Evolutionary conservation across 106 monocot species (phyloP), one percentile per base, ranked within the genome.

Genomic region (Triglochin maritima): DNA sequence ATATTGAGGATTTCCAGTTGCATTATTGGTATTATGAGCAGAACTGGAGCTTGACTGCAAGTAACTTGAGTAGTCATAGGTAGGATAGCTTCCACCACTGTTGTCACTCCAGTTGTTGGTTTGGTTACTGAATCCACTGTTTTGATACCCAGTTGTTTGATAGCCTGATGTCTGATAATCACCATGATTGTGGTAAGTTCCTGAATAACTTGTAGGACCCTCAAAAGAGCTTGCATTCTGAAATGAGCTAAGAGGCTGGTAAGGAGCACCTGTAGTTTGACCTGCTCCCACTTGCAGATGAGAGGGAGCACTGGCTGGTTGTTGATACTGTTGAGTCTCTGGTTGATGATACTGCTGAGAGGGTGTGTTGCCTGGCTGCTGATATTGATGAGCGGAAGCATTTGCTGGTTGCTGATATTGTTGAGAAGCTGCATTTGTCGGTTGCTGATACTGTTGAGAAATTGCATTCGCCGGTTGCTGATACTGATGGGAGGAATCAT

Each of bases 221-320:
- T 70, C 73, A 82, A 74, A 84, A 79, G 84, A 75, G 70, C 71
- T 85, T 83, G 94, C 78, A 87, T 95, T 87, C 83, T 87, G 94
- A 90, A 90, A 95, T 87, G 92, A 87, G 84, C 76, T 91, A 89
- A 83, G 86, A 79, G 84, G 72, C 87, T 90, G 90, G 74, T 90
- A 83, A 87, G 90, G 72, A 80, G 85, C 85, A 90, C 95, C 95
- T 96, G 95, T 71, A 80, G 85, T 87, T 82, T 79, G 90, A 85
- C 69, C 71, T 79, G 75, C 65, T 81, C 85, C 87, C 46, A 79
- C 77, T 89, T 94, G 93, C 58, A 84, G 93, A 76, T 81, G 71
- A 50, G 93, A 78, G 80, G 86, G 72, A 80, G 71, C 71, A 80
- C 63, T 74, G n/a, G 74, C 46, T 62, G 74, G 69, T 59, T 84